A percentile compares a stretch with the other conserved stretches of the same genome.
These are phyloP conservation scores for Uronychia binucleata DNA, from an alignment of 73 alveolate species.

Conservation along the genomic window DNA sequence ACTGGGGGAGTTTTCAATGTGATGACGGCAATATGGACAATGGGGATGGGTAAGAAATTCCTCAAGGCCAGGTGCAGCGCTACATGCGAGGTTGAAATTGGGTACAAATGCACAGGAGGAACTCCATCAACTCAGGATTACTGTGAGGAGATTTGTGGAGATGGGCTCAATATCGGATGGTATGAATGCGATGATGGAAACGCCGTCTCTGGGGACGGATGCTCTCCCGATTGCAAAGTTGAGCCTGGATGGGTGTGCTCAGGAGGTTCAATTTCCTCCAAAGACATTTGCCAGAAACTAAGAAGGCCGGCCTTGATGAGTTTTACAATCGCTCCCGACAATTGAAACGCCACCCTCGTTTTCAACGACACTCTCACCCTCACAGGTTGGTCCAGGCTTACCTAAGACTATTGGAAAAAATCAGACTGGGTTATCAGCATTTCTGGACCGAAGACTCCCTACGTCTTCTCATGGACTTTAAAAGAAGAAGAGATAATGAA, in stretches of 20 bases:
- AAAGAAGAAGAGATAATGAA: background rate
- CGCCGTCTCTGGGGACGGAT: conserved; percentile 54
- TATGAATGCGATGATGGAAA: conserved; percentile 68
- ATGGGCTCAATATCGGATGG: conserved; percentile 13
- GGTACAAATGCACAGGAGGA: conserved; percentile 26
- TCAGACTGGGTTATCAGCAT: background rate
- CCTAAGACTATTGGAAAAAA: too few species aligned
- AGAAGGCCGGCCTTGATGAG: background rate
- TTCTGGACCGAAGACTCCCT: background rate
- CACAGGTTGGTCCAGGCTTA: background rate
- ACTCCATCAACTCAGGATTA: background rate
- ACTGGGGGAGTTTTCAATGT: conserved; percentile 14
- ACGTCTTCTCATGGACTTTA: background rate
- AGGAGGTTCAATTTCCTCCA: background rate
- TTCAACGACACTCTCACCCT: background rate
- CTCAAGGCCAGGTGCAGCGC: conserved; percentile 26
- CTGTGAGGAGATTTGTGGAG: conserved; percentile 34
- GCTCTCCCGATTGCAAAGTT: conserved; percentile 39
- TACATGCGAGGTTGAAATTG: conserved; percentile 31
- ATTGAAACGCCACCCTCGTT: background rate
- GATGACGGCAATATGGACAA: conserved; percentile 27
- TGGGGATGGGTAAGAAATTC: conserved; percentile 25
- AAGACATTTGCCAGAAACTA: background rate
- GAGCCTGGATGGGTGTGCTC: conserved; percentile 46
- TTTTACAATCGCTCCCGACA: background rate